phyloP scores from a whole-genome alignment of 2,329 filamentous ascomycete species.

The Diaporthe longicolla region DNA sequence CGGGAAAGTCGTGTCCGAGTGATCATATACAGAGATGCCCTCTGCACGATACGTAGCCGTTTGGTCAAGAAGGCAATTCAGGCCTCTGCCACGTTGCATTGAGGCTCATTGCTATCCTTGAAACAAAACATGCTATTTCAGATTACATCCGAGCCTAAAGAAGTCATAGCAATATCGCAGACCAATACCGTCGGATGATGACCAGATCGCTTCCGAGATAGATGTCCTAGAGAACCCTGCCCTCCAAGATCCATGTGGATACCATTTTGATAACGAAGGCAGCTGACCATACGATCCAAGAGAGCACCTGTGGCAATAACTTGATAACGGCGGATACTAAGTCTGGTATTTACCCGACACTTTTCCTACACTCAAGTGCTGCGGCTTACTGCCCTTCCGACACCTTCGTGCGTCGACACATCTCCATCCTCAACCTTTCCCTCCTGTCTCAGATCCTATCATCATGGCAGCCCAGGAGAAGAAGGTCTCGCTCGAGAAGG shows the following conservation, averaged over 20 bases:
- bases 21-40: fast-evolving
- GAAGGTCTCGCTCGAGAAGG: conserved; percentile 34
- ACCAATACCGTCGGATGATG: not conserved
- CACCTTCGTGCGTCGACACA: too few species aligned
- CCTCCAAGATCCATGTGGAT: conserved; percentile 24
- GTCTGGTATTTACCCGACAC: not conserved
- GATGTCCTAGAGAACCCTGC: not conserved
- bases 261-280: conserved; percentile 13
- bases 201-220: not conserved
- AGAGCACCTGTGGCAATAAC: not conserved
- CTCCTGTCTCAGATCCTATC: not conserved
- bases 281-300: not conserved
- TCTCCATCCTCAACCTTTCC: not conserved
- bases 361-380: not conserved
- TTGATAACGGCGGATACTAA: conserved; percentile 34
- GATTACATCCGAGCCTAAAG: too few species aligned
- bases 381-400: not conserved
- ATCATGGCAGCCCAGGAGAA: conserved; percentile 34
- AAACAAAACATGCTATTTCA: not conserved
- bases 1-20: not conserved
- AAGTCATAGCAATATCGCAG: not conserved
- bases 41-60: too few species aligned
- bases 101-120: not conserved
- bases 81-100: not conserved
- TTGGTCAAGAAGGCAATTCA: not conserved